Base-by-base conservation (phyloP, 352 stramenopile species). In the Pythium aquatile region DNA sequence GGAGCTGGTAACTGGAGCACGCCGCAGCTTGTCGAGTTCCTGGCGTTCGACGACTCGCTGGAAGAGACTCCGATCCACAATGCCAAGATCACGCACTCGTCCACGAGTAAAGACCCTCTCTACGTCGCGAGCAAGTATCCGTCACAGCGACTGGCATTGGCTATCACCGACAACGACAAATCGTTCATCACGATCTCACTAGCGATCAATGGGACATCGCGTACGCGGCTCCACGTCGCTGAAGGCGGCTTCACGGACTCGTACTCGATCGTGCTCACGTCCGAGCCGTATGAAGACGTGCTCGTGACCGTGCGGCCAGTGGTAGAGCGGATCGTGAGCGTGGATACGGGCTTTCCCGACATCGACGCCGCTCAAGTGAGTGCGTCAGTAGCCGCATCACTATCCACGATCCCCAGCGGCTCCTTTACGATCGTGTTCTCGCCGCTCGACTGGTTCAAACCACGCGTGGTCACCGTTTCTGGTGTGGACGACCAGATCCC, bases 221-320 rank as follows among this genome's bases (percentile, higher is more conserved):
- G 68, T 1, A 68, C 69, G 2, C 60, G 83, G 30, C 67, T 93
- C 0, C 77, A 90, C 24, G 82, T 90, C 9, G 79, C 82, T 1
- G 82, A 93, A 60, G 84, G 81, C 3, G 84, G 84, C 14, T 93
- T 93, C 49, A 91, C 91, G 44, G 82, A 90, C 65, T 88, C 82
- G n/a, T 91, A 91, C 55, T 61, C 61, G 3, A 61, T 91, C 24
- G 71, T 73, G 0, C 65, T 93, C 1, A 78, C 80, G 16, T 81
- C 81, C 0, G 84, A 91, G 59, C 84, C 84, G 11, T 90, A 84
- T 39, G 68, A 87, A 57, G 72, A 87, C 44, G 84, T 91, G 28
- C 69, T 68, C 1, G 26, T 93, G 4, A 73, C 66, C 0, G 53
- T 90, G 13, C 59, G 44, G 0, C 78, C 83, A 5, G 29, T 65